Evolutionary conservation across 441 rosid species (phyloP).

Genomic region (Raphanus hybrid): DNA sequence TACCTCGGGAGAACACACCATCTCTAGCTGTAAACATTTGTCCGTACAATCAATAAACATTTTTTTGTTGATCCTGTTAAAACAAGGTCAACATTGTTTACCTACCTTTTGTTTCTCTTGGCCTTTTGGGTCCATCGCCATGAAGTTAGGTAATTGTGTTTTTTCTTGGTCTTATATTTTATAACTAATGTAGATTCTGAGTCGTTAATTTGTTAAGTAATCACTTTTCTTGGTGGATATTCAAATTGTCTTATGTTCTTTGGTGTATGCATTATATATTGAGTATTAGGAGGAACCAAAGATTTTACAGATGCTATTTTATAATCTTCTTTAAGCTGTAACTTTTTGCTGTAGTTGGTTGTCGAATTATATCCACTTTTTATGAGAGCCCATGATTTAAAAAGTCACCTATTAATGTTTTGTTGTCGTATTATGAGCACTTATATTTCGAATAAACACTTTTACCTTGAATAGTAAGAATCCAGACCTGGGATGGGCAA

Average conservation of each 20-base stretch:
- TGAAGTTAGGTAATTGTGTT: conserved; percentile 30
- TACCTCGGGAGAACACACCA: conserved; percentile 34
- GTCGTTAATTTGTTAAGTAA: conserved; percentile 24
- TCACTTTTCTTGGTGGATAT: conserved; percentile 32
- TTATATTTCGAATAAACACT: conserved; percentile 17
- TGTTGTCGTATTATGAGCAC: conserved; percentile 31
- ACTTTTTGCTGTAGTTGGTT: conserved; percentile 15
- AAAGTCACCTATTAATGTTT: conserved; percentile 15
- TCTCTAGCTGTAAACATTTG: conserved; percentile 48
- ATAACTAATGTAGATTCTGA: conserved; percentile 20
- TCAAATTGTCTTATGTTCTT: conserved; percentile 9
- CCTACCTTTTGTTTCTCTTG: conserved; percentile 24
- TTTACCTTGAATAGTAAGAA: conserved; percentile 28
- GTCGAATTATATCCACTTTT: conserved; percentile 19
- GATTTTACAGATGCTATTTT: conserved; percentile 15
- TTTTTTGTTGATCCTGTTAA: conserved; percentile 16
- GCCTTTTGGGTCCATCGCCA: conserved; percentile 38
- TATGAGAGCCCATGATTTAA: conserved; percentile 17
- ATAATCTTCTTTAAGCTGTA: conserved; percentile 9
- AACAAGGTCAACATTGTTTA: conserved; percentile 45
- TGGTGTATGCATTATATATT: conserved; percentile 22
- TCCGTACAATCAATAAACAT: conserved; percentile 45
- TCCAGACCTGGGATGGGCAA: conserved; percentile 31
- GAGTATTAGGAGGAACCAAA: conserved; percentile 10
- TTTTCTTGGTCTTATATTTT: conserved; percentile 21